These are phyloP conservation scores for Linderniella brevidens DNA, from an alignment of 257 asterid species.

Conservation along the genomic window DNA sequence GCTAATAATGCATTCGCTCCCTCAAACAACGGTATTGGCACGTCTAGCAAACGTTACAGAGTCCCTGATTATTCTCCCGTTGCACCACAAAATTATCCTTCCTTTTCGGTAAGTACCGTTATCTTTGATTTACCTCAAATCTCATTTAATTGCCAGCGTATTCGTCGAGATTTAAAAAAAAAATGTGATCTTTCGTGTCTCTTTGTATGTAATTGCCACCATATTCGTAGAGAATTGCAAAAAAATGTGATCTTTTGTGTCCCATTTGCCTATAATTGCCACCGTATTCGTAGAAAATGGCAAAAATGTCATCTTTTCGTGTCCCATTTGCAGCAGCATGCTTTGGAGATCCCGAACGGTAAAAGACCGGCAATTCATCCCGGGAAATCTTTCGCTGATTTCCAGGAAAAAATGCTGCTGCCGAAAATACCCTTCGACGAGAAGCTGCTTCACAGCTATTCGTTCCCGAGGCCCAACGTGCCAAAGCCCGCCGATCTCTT, in stretches of 20 bases:
- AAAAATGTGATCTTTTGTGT: no score
- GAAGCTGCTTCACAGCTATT: conserved; percentile 47
- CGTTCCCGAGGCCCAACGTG: conserved; percentile 32
- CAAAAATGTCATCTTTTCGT: background rate
- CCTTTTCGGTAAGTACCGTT: no score
- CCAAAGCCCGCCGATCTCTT: conserved; percentile 36
- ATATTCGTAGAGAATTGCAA: no score
- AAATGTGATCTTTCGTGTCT: no score
- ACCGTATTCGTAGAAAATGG: no score
- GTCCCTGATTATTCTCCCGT: conserved; percentile 23
- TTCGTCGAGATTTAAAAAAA: no score
- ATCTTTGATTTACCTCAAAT: no score
- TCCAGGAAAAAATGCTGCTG: conserved; percentile 52
- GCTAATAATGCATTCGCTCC: conserved; percentile 14
- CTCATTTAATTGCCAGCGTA: no score
- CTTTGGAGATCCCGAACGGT: conserved; percentile 27
- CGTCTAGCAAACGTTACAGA: conserved; percentile 14
- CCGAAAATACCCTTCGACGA: conserved; percentile 68
- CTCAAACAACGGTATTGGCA: conserved; percentile 16
- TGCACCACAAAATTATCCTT: no score
- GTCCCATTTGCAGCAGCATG: conserved; percentile 51
- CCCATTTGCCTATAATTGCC: no score
- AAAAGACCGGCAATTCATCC: conserved; percentile 39
- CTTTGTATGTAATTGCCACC: no score
- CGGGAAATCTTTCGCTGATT: conserved; percentile 31